phyloP scores from a whole-genome alignment of 345 rosid genomes.

The Bruguiera sexangula region DNA sequence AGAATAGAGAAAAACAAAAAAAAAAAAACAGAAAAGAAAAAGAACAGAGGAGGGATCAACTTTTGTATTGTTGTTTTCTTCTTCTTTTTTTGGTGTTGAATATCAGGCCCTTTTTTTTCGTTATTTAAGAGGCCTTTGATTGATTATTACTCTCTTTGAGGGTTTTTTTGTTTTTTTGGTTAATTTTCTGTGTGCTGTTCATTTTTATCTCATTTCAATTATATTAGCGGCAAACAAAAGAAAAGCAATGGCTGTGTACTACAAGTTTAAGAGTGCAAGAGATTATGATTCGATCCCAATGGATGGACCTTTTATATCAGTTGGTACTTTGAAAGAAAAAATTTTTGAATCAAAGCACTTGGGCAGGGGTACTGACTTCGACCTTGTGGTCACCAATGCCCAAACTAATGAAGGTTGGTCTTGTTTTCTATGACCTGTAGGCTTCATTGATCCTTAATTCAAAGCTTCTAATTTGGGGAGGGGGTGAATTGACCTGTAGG shows the following conservation, averaged over 20 bases:
- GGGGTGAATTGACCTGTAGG: background rate
- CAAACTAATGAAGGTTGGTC: slow-evolving; percentile 99
- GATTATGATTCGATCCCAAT: slow-evolving; percentile 84
- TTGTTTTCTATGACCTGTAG: slow-evolving; percentile 11
- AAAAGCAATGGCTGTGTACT: slow-evolving; percentile 82
- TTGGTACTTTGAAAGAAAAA: slow-evolving; percentile 98
- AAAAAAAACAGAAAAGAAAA: background rate
- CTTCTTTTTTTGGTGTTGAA: slow-evolving; percentile 15
- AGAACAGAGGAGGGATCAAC: slow-evolving; percentile 1
- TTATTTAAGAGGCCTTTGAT: slow-evolving; percentile 17
- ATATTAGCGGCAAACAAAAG: background rate
- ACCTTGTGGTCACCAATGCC: slow-evolving; percentile 95
- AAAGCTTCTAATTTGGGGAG: background rate
- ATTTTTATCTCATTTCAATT: background rate
- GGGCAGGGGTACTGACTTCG: slow-evolving; percentile 98
- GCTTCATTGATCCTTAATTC: background rate
- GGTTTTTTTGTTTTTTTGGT: background rate
- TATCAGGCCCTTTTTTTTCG: slow-evolving; percentile 19
- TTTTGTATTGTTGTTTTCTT: slow-evolving; percentile 18
- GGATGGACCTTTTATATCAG: slow-evolving; percentile 98
- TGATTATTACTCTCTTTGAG: background rate
- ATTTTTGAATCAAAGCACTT: slow-evolving; percentile 97
- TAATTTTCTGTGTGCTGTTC: background rate
- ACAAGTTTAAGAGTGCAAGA: slow-evolving; percentile 99
- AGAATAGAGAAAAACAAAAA: slow-evolving; percentile 1